A percentile compares a stretch with the other conserved stretches of the same genome.
Conservation (phyloP, 768 basidiomycete species). For the Tulasnella sp. region DNA sequence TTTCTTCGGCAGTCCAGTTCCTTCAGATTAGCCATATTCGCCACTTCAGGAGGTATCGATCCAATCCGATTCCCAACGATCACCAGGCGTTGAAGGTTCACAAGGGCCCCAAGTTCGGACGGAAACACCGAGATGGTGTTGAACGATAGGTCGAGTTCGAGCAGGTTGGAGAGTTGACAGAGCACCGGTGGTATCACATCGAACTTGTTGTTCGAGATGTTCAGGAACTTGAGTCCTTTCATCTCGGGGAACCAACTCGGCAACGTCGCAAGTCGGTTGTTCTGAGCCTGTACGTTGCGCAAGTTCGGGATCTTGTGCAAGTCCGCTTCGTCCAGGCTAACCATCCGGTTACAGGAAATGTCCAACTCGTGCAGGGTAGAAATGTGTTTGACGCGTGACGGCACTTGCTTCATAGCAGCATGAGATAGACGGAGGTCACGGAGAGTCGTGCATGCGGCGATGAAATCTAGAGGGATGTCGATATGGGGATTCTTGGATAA, state of each 20-base stretch:
- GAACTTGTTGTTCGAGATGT: conserved; percentile 96
- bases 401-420: conserved; percentile 92
- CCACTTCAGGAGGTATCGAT: conserved; percentile 53
- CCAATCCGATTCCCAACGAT: conserved; percentile 79
- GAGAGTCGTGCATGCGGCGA: conserved; percentile 72
- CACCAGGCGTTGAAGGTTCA: conserved; percentile 53
- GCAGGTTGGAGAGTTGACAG: conserved; percentile 54
- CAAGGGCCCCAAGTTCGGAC: conserved; percentile 59
- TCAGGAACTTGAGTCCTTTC: conserved; percentile 57
- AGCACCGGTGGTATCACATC: conserved; percentile 60
- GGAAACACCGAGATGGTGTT: conserved; percentile 78
- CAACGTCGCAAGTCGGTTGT: conserved; percentile 80
- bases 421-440: conserved; percentile 76
- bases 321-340: conserved; percentile 73
- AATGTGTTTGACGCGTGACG: conserved; percentile 67
- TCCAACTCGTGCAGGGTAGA: conserved; percentile 66
- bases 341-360: conserved; percentile 82
- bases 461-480: conserved; percentile 92
- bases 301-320: conserved; percentile 67
- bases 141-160: conserved; percentile 88
- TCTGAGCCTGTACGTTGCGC: conserved; percentile 60
- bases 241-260: conserved; percentile 77
- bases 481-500: conserved; percentile 91
- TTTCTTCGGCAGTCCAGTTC: conserved; percentile 81
- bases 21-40: conserved; percentile 44